phyloP scores from a whole-genome alignment of 192 early-diverging fungal species.

The Spinellus fusiger region DNA sequence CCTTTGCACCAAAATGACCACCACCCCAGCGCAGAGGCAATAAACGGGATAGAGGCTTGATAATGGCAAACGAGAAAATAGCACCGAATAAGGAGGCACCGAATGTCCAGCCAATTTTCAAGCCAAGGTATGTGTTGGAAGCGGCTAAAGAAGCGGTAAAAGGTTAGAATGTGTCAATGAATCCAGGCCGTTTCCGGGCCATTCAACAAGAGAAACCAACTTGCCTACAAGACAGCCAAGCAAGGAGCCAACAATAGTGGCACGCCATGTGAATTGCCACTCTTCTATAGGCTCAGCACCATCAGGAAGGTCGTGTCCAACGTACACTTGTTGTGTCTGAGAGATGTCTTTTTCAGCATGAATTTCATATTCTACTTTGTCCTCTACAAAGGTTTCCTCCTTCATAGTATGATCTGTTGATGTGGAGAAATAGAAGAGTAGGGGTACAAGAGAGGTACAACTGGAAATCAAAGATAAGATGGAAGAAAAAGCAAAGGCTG shows the following conservation, averaged over 20 bases:
- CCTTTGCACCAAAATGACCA: constrained; percentile 61
- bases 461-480: too few relatives aligned
- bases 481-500: too few relatives aligned
- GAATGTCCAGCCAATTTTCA: constrained; percentile 58
- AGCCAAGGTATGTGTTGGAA: constrained; percentile 65
- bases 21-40: constrained; percentile 34
- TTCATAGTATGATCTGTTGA: too few relatives aligned
- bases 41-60: constrained; percentile 44
- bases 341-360: constrained; percentile 2
- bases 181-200: too few relatives aligned
- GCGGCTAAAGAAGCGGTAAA: constrained; percentile 32
- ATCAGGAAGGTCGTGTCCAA: background rate
- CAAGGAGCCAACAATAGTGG: constrained; percentile 54
- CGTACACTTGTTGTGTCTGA: background rate
- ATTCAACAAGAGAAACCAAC: background rate
- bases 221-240: constrained; percentile 52
- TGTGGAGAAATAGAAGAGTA: too few relatives aligned
- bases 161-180: background rate
- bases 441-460: too few relatives aligned
- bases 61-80: constrained; percentile 55
- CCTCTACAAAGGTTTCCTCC: too few relatives aligned
- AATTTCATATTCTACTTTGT: constrained; percentile 9
- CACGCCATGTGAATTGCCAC: constrained; percentile 40
- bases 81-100: constrained; percentile 49
- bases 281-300: constrained; percentile 11